These are phyloP conservation scores for Xylariales sp. DNA, from an alignment of 2,329 filamentous ascomycete genomes.

Conservation along the genomic window DNA sequence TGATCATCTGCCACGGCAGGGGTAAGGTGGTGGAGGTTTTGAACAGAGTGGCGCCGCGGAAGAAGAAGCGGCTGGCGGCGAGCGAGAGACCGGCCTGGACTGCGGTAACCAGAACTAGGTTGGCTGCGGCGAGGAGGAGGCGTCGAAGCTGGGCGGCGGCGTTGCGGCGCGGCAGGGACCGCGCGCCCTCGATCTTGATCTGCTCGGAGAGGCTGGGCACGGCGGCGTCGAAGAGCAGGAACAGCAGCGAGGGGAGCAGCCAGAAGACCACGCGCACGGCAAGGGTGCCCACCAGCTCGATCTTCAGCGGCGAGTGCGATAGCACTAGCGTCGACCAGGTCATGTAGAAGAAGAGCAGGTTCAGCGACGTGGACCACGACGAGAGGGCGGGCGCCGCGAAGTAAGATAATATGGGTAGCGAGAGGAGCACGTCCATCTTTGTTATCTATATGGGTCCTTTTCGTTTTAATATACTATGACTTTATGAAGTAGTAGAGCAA, in stretches of 20 bases:
- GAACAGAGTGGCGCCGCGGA: constrained; percentile 38
- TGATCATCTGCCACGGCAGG: constrained; percentile 48
- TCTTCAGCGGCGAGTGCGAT: constrained; percentile 67
- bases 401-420: constrained; percentile 68
- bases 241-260: constrained; percentile 66
- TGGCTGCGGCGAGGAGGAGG: constrained; percentile 38
- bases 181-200: constrained; percentile 62
- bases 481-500: too few species aligned
- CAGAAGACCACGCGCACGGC: constrained; percentile 66
- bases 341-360: constrained; percentile 84
- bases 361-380: constrained; percentile 75
- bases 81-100: constrained; percentile 38
- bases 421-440: constrained; percentile 63
- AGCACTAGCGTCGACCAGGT: constrained; percentile 83
- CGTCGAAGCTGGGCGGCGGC: constrained; percentile 27
- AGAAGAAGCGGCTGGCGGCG: constrained; percentile 27
- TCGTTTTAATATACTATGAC: too few species aligned
- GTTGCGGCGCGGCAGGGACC: constrained; percentile 43
- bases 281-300: constrained; percentile 70
- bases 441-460: background rate
- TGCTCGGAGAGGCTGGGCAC: constrained; percentile 64
- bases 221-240: constrained; percentile 67
- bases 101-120: constrained; percentile 38
- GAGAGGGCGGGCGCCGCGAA: constrained; percentile 56
- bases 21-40: constrained; percentile 44